A percentile compares a stretch with the other conserved stretches of the same genome.
Evolutionary conservation across 164 flowering plant genomes (phyloP).

Genomic region (Umbellularia californica): DNA sequence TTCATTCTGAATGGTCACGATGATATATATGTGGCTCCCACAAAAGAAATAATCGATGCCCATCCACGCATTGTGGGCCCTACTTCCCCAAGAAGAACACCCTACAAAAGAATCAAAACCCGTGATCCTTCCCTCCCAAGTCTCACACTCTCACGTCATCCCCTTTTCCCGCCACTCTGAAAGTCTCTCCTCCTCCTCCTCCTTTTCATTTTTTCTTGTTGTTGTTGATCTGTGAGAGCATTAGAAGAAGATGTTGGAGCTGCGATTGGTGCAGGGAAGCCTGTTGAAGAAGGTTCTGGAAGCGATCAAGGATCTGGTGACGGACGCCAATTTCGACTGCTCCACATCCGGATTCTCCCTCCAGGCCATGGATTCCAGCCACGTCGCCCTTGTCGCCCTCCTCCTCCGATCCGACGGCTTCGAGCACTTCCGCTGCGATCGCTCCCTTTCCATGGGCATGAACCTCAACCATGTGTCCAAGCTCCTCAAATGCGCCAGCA

Average conservation of each 20-base stretch:
- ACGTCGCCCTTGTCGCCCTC: conserved; percentile 48
- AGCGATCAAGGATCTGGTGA: conserved; percentile 44
- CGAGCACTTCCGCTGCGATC: conserved; percentile 52
- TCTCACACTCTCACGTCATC: background rate
- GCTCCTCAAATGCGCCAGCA: conserved; percentile 45
- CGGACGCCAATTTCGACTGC: conserved; percentile 55
- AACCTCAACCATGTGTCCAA: conserved; percentile 44
- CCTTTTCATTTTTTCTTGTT: background rate
- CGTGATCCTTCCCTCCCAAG: background rate
- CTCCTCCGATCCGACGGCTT: conserved; percentile 53
- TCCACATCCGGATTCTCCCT: conserved; percentile 51
- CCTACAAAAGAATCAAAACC: background rate
- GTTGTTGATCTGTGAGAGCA: too few relatives aligned
- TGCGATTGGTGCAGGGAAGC: conserved; percentile 45
- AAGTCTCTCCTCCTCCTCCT: background rate
- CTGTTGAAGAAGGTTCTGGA: conserved; percentile 50
- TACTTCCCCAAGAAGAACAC: too few relatives aligned
- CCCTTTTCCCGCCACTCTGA: background rate
- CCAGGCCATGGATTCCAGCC: conserved; percentile 59
- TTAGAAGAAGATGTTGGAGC: conserved; percentile 35
- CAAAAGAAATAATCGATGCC: too few relatives aligned
- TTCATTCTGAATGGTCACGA: too few relatives aligned
- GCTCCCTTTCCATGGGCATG: conserved; percentile 51
- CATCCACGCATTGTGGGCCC: too few relatives aligned
- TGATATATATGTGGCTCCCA: too few relatives aligned